phyloP scores from a whole-genome alignment of 2,329 filamentous ascomycete species.

The Kalmusia sp. region DNA sequence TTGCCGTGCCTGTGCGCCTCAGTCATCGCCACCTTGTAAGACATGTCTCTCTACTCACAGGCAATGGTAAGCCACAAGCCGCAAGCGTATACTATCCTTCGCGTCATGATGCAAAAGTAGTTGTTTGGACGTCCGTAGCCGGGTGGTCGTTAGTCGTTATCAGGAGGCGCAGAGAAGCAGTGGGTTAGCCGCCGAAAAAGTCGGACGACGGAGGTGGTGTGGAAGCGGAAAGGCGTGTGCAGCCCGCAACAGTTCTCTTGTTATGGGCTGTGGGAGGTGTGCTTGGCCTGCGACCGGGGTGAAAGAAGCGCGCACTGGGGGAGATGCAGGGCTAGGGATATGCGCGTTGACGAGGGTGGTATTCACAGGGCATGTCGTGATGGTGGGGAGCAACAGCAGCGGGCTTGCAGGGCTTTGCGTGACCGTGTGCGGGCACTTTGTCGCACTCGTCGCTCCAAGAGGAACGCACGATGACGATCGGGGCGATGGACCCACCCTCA shows the following conservation, averaged over 20 bases:
- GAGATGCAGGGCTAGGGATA: background rate
- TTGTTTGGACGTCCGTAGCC: background rate
- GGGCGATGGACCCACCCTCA: background rate
- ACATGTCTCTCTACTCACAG: slow-evolving; percentile 33
- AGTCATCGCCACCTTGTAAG: slow-evolving; percentile 14
- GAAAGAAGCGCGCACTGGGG: background rate
- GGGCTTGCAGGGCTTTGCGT: background rate
- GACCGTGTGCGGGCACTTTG: slow-evolving; percentile 5
- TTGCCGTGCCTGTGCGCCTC: slow-evolving; percentile 65
- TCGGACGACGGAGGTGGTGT: slow-evolving; percentile 7
- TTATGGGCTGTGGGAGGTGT: slow-evolving; percentile 2
- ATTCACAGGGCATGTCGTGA: slow-evolving; percentile 5
- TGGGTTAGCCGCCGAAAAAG: slow-evolving; percentile 11
- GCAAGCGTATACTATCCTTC: slow-evolving; percentile 56
- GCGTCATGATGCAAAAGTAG: slow-evolving; percentile 51
- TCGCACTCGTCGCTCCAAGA: background rate
- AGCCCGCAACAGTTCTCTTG: slow-evolving; percentile 3
- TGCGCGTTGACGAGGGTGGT: background rate
- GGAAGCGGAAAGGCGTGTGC: background rate
- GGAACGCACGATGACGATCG: slow-evolving; percentile 22
- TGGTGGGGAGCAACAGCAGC: slow-evolving; percentile 1
- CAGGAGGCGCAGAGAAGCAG: background rate
- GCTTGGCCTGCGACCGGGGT: slow-evolving; percentile 6
- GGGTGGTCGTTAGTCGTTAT: background rate
- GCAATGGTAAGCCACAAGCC: slow-evolving; percentile 56